Base-by-base conservation (phyloP, 192 early-diverging fungal genomes). In the Coemansia reversa region DNA sequence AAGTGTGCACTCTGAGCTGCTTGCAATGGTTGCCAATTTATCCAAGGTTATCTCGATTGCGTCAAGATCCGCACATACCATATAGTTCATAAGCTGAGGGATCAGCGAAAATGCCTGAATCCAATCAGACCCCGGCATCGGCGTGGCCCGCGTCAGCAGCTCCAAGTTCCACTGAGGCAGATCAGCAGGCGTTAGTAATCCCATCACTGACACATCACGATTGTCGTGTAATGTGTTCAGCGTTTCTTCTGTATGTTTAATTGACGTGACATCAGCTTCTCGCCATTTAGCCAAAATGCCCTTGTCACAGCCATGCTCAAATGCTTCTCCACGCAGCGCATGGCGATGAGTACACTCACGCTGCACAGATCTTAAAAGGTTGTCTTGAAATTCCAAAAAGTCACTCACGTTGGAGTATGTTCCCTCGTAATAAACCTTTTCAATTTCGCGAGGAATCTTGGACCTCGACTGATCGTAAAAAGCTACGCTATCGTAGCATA, bases 341-440 rank as follows among this genome's bases (percentile, higher is more conserved):
- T 89, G 87, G 23, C 88, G 72, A 45, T 87, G 81, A 5, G 86
- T 82, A 57, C 93, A 74, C 27, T 86, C 81, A 39, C 85, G 86
- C 72, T 95, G 93, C 3, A 94, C 48, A 8, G 95, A 95, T 57
- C 85, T 74, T 3, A 76, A 75, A 5, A 98, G 78, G 50, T 89
- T 83, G 16, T 84, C 69, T 16, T 86, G 85, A 71, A 98, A 95
- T 50, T 90, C 85, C 25, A 92, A 82, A 66, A 95, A 95, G 73
- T 98, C 94, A 49, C 87, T 82, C 42, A 98, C 86, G 81, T 95
- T 95, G 2, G 94, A 94, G 74, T 89, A 96, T 0, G 93, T 93
- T 5, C 85, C 89, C 59, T 87, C 89, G 57, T 91, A 86, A 72
- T 91, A 94, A 0, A 91, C 93, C 32, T 91, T 83, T 19, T 93